These are phyloP conservation scores for Ustilago crameri DNA, from an alignment of 1,284 basidiomycete species.

Conservation along the genomic window DNA sequence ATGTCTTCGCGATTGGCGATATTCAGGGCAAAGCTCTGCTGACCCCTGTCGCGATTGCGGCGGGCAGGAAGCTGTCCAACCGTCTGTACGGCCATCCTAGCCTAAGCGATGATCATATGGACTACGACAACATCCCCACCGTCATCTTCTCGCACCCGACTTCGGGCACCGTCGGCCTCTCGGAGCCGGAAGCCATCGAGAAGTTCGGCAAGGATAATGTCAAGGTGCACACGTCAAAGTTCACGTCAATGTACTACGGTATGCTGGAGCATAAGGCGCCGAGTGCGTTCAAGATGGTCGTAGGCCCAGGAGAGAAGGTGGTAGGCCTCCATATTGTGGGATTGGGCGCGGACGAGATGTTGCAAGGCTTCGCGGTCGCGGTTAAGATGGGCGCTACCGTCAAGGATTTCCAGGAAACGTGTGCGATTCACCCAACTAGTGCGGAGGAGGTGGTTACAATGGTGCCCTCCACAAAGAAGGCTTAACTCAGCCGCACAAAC, in stretches of 20 bases:
- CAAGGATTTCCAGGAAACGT: constrained; percentile 66
- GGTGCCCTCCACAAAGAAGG: constrained; percentile 39
- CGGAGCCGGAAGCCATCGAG: constrained; percentile 86
- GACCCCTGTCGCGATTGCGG: constrained; percentile 98
- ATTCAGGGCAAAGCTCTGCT: constrained; percentile 89
- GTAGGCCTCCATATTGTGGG: constrained; percentile 95
- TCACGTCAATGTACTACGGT: constrained; percentile 67
- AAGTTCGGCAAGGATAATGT: constrained; percentile 86
- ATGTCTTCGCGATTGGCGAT: constrained; percentile 88
- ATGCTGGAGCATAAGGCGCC: constrained; percentile 72
- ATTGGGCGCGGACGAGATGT: constrained; percentile 81
- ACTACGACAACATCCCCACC: constrained; percentile 86
- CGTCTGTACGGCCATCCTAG: constrained; percentile 86
- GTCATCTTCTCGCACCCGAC: constrained; percentile 60
- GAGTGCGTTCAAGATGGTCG: constrained; percentile 89
- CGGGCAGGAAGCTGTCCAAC: constrained; percentile 87
- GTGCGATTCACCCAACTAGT: constrained; percentile 67
- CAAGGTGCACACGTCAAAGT: constrained; percentile 82
- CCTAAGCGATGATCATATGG: constrained; percentile 86
- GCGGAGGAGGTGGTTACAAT: constrained; percentile 63
- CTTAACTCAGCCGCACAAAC: too few relatives aligned
- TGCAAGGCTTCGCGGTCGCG: constrained; percentile 94
- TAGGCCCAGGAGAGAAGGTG: constrained; percentile 88
- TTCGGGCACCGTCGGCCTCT: constrained; percentile 69
- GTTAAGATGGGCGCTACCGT: constrained; percentile 85